A percentile compares a stretch with the other conserved stretches of the same genome.
These are phyloP conservation scores for Taxawa tesnikishii DNA, from an alignment of 2,329 filamentous ascomycete genomes.

Conservation along the genomic window DNA sequence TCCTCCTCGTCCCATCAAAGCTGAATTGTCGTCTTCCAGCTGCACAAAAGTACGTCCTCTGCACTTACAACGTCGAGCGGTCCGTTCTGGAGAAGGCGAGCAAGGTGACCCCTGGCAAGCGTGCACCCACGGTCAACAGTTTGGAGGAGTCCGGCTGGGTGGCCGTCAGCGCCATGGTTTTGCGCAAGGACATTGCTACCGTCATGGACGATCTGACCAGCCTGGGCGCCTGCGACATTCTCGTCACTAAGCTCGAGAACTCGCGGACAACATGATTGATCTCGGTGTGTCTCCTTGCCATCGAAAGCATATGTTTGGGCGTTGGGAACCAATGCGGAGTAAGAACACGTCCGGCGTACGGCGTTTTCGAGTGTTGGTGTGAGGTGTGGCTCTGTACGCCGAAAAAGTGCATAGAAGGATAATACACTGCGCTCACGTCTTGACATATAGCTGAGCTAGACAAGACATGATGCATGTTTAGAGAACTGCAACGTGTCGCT, in stretches of 20 bases:
- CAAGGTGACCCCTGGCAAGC: slow-evolving; percentile 81
- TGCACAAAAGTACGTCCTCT: slow-evolving; percentile 85
- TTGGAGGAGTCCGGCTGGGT: slow-evolving; percentile 87
- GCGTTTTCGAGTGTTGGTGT: too few relatives aligned
- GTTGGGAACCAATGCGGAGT: too few relatives aligned
- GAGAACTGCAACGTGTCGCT: too few relatives aligned
- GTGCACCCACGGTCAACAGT: slow-evolving; percentile 81
- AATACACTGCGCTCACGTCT: too few relatives aligned
- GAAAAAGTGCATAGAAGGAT: too few relatives aligned
- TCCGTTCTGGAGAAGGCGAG: slow-evolving; percentile 52
- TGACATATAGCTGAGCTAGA: too few relatives aligned
- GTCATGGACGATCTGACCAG: slow-evolving; percentile 76
- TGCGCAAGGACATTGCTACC: slow-evolving; percentile 70
- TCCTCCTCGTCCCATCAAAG: not conserved
- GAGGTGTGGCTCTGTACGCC: too few relatives aligned
- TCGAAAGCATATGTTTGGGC: too few relatives aligned
- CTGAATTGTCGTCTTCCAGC: slow-evolving; percentile 29
- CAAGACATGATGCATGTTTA: too few relatives aligned
- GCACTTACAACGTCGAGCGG: slow-evolving; percentile 88
- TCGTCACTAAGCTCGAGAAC: slow-evolving; percentile 80
- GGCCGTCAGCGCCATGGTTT: slow-evolving; percentile 87
- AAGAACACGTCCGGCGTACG: too few relatives aligned
- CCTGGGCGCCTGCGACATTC: slow-evolving; percentile 70
- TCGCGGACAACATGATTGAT: slow-evolving; percentile 36
- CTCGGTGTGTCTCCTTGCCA: not conserved